phyloP scores from a whole-genome alignment of 202 grass and related monocot species.

The Zizania palustris region DNA sequence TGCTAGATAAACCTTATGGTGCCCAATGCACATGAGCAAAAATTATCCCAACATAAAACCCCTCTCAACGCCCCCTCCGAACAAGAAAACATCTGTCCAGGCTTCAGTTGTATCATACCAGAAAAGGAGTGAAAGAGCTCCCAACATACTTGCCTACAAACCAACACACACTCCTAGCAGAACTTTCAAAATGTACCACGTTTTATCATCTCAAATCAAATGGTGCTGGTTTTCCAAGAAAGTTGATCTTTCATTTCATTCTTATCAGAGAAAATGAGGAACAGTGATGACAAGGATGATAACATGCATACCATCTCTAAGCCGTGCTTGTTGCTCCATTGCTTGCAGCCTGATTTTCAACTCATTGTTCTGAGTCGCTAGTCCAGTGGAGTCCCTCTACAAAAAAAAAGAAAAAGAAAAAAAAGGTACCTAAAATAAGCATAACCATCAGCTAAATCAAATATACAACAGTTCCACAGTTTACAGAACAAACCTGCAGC shows the following conservation, averaged over 20 bases:
- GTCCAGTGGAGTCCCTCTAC: slow-evolving; percentile 85
- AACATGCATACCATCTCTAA: slow-evolving; percentile 88
- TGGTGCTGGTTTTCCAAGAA: background rate
- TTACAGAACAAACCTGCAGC: too few species aligned
- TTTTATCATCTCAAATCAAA: background rate
- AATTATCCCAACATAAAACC: background rate
- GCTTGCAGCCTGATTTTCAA: slow-evolving; percentile 86
- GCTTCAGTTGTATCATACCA: background rate
- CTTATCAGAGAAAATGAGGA: background rate
- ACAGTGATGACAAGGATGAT: background rate
- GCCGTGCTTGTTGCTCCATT: slow-evolving; percentile 95
- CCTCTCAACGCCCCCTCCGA: background rate
- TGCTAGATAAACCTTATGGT: background rate
- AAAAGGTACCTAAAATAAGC: background rate
- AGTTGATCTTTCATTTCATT: slow-evolving; percentile 1
- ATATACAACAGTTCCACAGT: too few species aligned
- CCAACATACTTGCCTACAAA: slow-evolving; percentile 1
- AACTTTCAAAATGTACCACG: background rate
- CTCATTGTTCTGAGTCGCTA: slow-evolving; percentile 87
- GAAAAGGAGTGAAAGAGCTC: background rate
- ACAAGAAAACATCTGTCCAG: background rate
- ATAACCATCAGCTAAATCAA: background rate
- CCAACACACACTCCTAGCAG: background rate
- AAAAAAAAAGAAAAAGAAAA: slow-evolving; percentile 42
- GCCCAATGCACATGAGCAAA: background rate